Evolutionary conservation across 257 asterid species (phyloP), one percentile per base, ranked within the genome.

Genomic region (Forsythia viridissima): DNA sequence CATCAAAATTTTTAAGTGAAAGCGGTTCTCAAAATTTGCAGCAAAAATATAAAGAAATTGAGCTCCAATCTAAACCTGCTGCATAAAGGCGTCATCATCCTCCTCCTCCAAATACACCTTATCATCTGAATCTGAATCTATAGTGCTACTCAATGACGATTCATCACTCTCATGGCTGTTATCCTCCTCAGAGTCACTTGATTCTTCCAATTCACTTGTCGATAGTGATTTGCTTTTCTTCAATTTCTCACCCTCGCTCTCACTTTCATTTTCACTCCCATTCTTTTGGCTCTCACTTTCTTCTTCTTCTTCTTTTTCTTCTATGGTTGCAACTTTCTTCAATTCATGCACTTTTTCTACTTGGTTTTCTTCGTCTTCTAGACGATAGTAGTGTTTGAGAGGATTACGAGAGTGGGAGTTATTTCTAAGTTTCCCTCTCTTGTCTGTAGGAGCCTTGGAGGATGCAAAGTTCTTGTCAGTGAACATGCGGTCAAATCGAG

Each of bases 361-460:
- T 37, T 75, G 86, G 2, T 77, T 83, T 40, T 74, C 87, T 41
- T 84, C 77, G 4, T 82, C 86, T 24, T 73, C 86, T 6, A 89
- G 88, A 41, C 87, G 89, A 83, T 92, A 94, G 82, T 90, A 94
- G 68, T 86, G 96, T 71, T 79, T 76, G 20, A 94, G 74, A 76
- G 81, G 80, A 42, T 79, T 80, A 12, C 44, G 87, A 73, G 89
- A 70, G 10, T 85, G 72, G 24, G 87, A 44, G 16, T 77, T 80
- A 38, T 80, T 84, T 57, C 77, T 86, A 67, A 75, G 89, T 71
- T 83, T 96, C 70, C 98, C 99, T 70, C 99, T 90, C 90, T 93
- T 95, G 83, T 95, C 98, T 21, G 86, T 80, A 0, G 85, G 85
- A 39, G 97, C 94, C 65, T 82, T 82, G 13, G 97, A 89, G 38